Base-by-base conservation (phyloP, 768 basidiomycete genomes). In the Xerocomellus dryophilus region DNA sequence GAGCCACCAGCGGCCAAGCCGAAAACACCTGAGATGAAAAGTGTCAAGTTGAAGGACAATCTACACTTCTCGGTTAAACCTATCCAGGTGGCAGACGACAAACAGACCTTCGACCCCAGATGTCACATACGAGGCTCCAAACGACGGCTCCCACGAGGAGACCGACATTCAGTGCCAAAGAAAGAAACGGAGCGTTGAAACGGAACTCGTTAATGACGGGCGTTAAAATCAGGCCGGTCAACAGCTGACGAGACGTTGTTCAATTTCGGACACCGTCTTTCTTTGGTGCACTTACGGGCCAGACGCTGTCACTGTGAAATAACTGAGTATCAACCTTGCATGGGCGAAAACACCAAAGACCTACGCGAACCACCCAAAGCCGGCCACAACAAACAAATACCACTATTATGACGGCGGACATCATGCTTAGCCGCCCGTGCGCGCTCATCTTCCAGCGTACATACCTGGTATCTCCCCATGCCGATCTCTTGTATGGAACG, bases 391-490 rank as follows among this genome's bases (percentile, higher is more conserved):
- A 41, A 75, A 75, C 6, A 76, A 53, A 54, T 58, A 57, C 74
- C 74, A 74, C 73, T 74, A 44, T n/a, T 20, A 51, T 3, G 31
- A 20, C 6, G 1, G 5, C 7, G 2, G 25, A 12, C 17, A 27
- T 48, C n/a, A 42, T 6, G 1, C 17, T 40, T 20, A 42, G 36
- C 35, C 21, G 43, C 3, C 4, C 35, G 45, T 8, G 14, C 14
- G 15, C 3, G 25, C 6, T 25, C 8, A 27, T 27, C n/a, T 0
- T 27, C 7, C 17, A 17, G 9, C 36, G 17, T 44, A 76, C 36
- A 17, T 44, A 76, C 79, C 74, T 81, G 81, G 54, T 82, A 82
- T 56, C 66, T 76, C 7, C 81, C 81, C 79, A 82, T 82, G 2
- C 81, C 81, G 18, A 82, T 79, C 32, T 79, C 76, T 61, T 79